These are phyloP conservation scores for Nannizzia gypsea DNA, from an alignment of 2,329 filamentous ascomycete species.

Conservation along the genomic window DNA sequence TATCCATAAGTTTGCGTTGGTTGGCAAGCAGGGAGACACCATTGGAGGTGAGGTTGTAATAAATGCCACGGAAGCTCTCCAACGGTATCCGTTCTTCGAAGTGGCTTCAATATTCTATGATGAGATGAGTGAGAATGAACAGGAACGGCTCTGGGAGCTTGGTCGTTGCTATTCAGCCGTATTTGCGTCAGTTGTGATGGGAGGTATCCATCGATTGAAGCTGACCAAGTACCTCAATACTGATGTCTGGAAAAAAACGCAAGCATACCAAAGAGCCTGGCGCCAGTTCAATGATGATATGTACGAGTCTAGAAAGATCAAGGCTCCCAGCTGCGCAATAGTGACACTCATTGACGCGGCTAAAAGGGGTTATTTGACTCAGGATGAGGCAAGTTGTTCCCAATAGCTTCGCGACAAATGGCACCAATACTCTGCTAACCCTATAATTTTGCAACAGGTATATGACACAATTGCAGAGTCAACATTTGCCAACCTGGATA, in stretches of 20 bases:
- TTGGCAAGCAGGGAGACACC: too few species aligned
- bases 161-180: background rate
- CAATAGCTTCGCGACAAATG: background rate
- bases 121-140: background rate
- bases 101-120: background rate
- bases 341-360: background rate
- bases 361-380: background rate
- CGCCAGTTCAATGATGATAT: background rate
- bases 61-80: background rate
- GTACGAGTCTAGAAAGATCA: background rate
- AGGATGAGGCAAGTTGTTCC: background rate
- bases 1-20: background rate
- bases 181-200: background rate
- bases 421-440: background rate
- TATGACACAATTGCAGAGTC: constrained; percentile 38
- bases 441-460: background rate
- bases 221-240: background rate
- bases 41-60: background rate
- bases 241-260: background rate
- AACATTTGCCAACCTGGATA: constrained; percentile 39
- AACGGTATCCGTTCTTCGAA: background rate
- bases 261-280: background rate
- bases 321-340: background rate
- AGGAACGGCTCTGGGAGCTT: background rate
- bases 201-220: background rate